Evolutionary conservation across 306 rosid species (phyloP), one percentile per base, ranked within the genome.

Genomic region (Fragaria vesca): DNA sequence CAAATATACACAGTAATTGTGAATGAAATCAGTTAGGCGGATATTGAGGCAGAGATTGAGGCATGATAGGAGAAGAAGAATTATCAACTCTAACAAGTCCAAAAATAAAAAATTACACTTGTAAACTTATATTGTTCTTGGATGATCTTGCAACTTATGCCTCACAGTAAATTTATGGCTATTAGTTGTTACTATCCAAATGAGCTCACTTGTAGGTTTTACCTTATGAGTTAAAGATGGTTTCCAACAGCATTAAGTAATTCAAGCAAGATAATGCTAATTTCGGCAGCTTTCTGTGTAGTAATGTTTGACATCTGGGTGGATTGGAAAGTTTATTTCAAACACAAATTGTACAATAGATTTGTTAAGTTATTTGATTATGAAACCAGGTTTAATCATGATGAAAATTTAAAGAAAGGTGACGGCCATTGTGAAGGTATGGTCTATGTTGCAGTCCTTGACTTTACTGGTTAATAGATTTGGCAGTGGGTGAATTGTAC

Each of bases 371-470:
- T 13, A 38, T 6, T 43, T 45, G 38, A 69, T 45, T 46, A 24
- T 24, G 57, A 8, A 69, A 48, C 38, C 73, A 69, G 4, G 40
- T 8, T 45, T 30, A 12, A 12, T 16, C 32, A 45, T 45, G 55
- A 45, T 69, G 36, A 24, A 21, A 2, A 12, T 8, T n/a, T 70
- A 24, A 3, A 15, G 57, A 50, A 50, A 28, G 74, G 32, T 69
- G 73, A 26, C 10, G 50, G 20, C 57, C 48, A 48, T 17, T 30
- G 43, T 28, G 61, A 71, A 71, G 75, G 61, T 21, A 71, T 71
- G 24, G 42, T 30, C 51, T 30, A 71, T 71, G 61, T 32, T 48
- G 61, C 40, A 18, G 1, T 28, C 61, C 3, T 30, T 71, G 28
- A 24, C 75, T 50, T 50, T 28, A 48, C 26, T 71, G 45, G 16